phyloP scores from a whole-genome alignment of 331 rosid genomes.

The Malus hybrid region DNA sequence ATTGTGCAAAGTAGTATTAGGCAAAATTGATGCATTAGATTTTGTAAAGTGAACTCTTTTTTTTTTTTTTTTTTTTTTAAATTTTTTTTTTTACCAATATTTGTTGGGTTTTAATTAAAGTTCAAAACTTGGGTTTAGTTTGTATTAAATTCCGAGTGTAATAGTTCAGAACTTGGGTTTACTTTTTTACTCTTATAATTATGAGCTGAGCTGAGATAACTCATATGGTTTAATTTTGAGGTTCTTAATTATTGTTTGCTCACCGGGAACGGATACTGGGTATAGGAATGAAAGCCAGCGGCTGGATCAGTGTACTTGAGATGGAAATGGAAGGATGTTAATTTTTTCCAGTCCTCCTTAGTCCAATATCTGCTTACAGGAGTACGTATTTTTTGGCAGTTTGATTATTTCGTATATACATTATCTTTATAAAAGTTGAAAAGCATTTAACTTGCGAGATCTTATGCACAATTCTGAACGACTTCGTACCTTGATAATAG shows the following conservation, averaged over 20 bases:
- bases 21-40: background rate
- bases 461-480: background rate
- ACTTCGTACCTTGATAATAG: background rate
- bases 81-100: background rate
- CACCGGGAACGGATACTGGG: slow-evolving; percentile 71
- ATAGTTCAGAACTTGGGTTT: background rate
- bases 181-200: background rate
- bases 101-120: background rate
- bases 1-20: background rate
- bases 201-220: background rate
- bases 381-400: background rate
- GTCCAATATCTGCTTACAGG: background rate
- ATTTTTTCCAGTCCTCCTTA: background rate
- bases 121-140: background rate
- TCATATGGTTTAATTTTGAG: no score
- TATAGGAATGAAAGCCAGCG: slow-evolving; percentile 86
- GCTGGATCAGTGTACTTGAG: background rate
- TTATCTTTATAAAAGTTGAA: background rate
- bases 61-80: no score
- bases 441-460: background rate
- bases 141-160: no score
- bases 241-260: slow-evolving; percentile 7
- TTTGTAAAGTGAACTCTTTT: background rate
- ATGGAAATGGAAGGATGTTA: background rate
- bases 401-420: background rate